Evolutionary conservation across 495 filamentous ascomycete genomes (phyloP), one percentile per base, ranked within the genome.

Genomic region (Mycothermus thermophilus): DNA sequence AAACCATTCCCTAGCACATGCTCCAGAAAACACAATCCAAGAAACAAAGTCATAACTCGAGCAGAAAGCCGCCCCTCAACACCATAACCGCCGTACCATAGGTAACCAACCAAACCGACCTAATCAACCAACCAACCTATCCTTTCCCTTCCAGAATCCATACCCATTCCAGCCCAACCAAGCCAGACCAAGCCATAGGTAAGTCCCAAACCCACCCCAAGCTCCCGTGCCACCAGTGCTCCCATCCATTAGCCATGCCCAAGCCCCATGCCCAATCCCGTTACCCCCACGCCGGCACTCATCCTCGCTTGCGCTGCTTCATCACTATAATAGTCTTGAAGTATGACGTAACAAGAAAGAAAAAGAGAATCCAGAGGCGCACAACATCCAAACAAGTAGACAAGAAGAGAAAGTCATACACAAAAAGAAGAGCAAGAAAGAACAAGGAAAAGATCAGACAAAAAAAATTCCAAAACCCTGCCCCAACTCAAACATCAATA

Each of bases 41-140:
- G n/a, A 21, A 32, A n/a, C 21, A 16, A 3, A 8, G 3, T 38
- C 28, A 26, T 38, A 32, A 38, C 30, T 38, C 35, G 27, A 31
- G 16, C 35, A 38, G 28, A 38, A 8, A 18, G 28, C 35, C 35
- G 11, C 28, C 35, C 9, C n/a, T 21, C 10, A 10, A 22, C 24
- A 15, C 8, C 21, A 15, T 7, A 5, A 24, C 12, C 25, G 13
- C 25, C 3, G 25, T 27, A 11, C 13, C 11, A 27, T 11, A 27
- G n/a, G n/a, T n/a, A n/a, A n/a, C n/a, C n/a, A n/a, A n/a, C n/a
- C n/a, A n/a, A n/a, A n/a, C n/a, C n/a, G n/a, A n/a, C n/a, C n/a
- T n/a, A n/a, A n/a, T n/a, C n/a, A n/a, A n/a, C n/a, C n/a, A n/a
- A n/a, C n/a, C n/a, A n/a, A n/a, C n/a, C n/a, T n/a, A n/a, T n/a